Percentiles rank a stretch among this genome's conserved stretches.
These are phyloP conservation scores for Globisporangium paddicum DNA, from an alignment of 352 stramenopile species.

Conservation along the genomic window DNA sequence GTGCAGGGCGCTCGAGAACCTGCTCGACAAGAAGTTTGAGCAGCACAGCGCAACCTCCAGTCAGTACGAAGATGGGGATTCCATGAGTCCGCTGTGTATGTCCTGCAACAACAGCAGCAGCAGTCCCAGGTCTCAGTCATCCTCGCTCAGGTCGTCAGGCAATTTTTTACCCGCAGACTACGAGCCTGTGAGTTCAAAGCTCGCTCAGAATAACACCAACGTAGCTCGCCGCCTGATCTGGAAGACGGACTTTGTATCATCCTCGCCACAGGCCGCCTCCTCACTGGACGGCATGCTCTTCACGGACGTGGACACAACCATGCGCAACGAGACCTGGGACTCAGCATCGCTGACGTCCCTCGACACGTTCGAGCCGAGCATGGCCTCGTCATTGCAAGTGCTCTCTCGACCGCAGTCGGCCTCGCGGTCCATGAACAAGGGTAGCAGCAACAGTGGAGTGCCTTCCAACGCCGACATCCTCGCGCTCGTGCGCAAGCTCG, in stretches of 20 bases:
- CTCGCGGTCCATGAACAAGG: background rate
- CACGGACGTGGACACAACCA: slow-evolving; percentile 36
- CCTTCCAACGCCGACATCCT: slow-evolving; percentile 16
- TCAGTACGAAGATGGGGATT: slow-evolving; percentile 8
- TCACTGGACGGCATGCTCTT: slow-evolving; percentile 23
- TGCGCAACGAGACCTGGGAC: slow-evolving; percentile 29
- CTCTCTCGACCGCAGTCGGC: slow-evolving; percentile 13
- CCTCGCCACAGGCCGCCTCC: slow-evolving; percentile 5
- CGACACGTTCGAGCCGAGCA: slow-evolving; percentile 24
- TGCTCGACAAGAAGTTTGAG: slow-evolving; percentile 62
- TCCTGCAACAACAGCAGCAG: slow-evolving; percentile 18
- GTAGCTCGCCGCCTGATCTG: slow-evolving; percentile 12
- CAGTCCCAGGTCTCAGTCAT: slow-evolving; percentile 11
- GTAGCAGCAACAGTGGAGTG: background rate
- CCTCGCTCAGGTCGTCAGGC: background rate
- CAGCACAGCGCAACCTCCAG: slow-evolving; percentile 12
- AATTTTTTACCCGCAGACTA: background rate
- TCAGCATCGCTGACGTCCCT: slow-evolving; percentile 28
- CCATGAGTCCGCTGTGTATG: slow-evolving; percentile 18
- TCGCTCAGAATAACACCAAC: slow-evolving; percentile 12
- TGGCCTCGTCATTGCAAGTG: slow-evolving; percentile 4
- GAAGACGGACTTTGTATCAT: slow-evolving; percentile 21
- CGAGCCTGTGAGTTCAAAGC: background rate
- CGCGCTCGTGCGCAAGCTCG: slow-evolving; percentile 16
- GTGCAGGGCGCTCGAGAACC: slow-evolving; percentile 43